Percentiles rank a stretch among this genome's conserved stretches.
phyloP scores from a whole-genome alignment of 768 basidiomycete genomes.

The Pleurotus ostreatus region DNA sequence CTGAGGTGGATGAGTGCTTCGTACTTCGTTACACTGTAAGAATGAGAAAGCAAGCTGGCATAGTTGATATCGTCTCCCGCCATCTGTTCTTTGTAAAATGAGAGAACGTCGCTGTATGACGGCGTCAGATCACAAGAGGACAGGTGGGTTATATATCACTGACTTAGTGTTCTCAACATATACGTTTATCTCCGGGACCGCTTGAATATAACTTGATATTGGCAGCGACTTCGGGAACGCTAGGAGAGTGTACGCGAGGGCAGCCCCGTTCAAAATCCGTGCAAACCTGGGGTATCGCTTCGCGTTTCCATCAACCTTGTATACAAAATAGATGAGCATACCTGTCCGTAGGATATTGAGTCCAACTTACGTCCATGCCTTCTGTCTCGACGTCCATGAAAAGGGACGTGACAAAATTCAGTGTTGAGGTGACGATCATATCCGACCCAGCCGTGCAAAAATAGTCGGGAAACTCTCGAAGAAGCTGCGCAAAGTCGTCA shows the following conservation, averaged over 20 bases:
- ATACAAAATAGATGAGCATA: too few relatives aligned
- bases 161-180: conserved; percentile 28
- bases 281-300: conserved; percentile 8
- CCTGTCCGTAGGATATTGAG: too few relatives aligned
- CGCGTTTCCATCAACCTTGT: neutral
- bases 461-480: conserved; percentile 20
- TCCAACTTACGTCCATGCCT: conserved; percentile 19
- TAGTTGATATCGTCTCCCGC: conserved; percentile 20
- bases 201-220: conserved; percentile 26
- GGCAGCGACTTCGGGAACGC: conserved; percentile 24
- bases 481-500: conserved; percentile 22
- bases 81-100: conserved; percentile 26
- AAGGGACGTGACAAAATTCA: neutral
- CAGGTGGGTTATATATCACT: neutral
- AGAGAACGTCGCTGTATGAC: conserved; percentile 21
- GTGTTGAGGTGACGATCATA: neutral
- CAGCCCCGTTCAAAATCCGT: conserved; percentile 19
- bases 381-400: conserved; percentile 23
- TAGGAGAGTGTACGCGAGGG: conserved; percentile 24
- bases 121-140: too few relatives aligned
- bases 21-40: conserved; percentile 11
- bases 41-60: conserved; percentile 18
- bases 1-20: conserved; percentile 15
- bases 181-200: conserved; percentile 24
- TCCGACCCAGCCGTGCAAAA: conserved; percentile 10